Evolutionary conservation across 306 rosid genomes (phyloP).

Genomic region (Acacia melanoxylon): DNA sequence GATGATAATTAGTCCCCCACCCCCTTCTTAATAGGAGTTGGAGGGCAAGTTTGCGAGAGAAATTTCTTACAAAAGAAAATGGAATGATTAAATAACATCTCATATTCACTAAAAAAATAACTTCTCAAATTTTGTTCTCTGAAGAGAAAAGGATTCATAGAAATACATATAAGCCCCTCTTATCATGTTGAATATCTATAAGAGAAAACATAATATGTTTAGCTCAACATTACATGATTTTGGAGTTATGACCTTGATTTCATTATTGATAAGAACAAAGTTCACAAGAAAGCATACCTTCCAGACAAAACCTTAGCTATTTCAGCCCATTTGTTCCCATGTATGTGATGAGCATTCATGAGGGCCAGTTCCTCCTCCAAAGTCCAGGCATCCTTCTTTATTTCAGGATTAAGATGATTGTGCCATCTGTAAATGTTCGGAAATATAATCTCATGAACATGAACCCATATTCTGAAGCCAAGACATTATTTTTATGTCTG

Average conservation of each 20-base stretch:
- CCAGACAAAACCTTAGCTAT: conserved; percentile 91
- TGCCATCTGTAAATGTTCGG: conserved; percentile 78
- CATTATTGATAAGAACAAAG: conserved; percentile 14
- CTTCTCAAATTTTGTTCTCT: neutral
- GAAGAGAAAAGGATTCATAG: conserved; percentile 14
- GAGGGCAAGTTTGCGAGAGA: neutral
- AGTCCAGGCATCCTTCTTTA: conserved; percentile 95
- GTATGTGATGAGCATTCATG: conserved; percentile 78
- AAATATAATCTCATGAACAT: conserved; percentile 6
- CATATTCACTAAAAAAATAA: neutral
- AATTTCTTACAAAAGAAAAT: neutral
- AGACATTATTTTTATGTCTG: neutral
- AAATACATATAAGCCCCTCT: conserved; percentile 14
- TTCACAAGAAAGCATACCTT: conserved; percentile 61
- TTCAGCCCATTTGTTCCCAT: conserved; percentile 99
- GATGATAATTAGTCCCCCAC: neutral
- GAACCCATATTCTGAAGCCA: neutral
- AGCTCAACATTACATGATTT: conserved; percentile 21
- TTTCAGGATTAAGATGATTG: conserved; percentile 94
- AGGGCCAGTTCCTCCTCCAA: conserved; percentile 83
- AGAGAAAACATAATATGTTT: neutral
- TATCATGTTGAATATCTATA: conserved; percentile 5
- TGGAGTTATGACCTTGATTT: conserved; percentile 27
- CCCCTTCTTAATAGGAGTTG: neutral
- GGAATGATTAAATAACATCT: neutral